A percentile compares a stretch with the other conserved stretches of the same genome.
Evolutionary conservation across 495 filamentous ascomycete species (phyloP).

Genomic region (Xylaria venustula): DNA sequence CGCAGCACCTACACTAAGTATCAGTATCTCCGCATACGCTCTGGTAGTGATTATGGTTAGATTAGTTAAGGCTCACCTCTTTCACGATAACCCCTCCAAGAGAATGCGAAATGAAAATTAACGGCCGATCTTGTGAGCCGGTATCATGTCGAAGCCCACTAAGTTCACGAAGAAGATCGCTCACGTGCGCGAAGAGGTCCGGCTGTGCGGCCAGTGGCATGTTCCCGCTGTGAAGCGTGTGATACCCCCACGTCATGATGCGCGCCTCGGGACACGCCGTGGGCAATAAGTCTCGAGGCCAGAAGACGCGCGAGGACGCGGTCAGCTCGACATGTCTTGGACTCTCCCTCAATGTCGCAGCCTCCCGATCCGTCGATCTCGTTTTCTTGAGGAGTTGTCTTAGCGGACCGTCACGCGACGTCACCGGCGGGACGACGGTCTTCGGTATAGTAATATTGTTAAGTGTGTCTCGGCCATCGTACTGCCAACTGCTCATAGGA

Average conservation of each 20-base stretch:
- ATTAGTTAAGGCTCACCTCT: conserved; percentile 25
- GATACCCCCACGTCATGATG: conserved; percentile 39
- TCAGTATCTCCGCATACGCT: conserved; percentile 7
- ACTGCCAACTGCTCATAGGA: conserved; percentile 36
- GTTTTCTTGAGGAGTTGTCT: conserved; percentile 15
- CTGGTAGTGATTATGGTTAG: too few species aligned
- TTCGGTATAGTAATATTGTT: neutral
- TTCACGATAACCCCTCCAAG: conserved; percentile 39
- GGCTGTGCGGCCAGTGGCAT: conserved; percentile 30
- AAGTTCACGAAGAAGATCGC: conserved; percentile 31
- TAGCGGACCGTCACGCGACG: conserved; percentile 15
- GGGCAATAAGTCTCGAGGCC: conserved; percentile 37
- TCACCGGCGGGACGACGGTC: too few species aligned
- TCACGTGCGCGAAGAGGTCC: conserved; percentile 33
- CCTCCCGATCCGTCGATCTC: conserved; percentile 10
- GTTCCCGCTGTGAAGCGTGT: conserved; percentile 25
- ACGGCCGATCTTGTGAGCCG: conserved; percentile 17
- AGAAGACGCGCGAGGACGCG: conserved; percentile 18
- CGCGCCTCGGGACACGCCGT: conserved; percentile 32
- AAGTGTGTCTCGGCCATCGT: neutral
- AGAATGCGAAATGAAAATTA: conserved; percentile 37
- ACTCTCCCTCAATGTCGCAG: neutral
- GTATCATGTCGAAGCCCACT: conserved; percentile 15
- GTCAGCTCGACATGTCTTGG: neutral
- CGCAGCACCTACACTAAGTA: conserved; percentile 25